Conservation (phyloP, 495 filamentous ascomycete species). For the Thozetella sp. region DNA sequence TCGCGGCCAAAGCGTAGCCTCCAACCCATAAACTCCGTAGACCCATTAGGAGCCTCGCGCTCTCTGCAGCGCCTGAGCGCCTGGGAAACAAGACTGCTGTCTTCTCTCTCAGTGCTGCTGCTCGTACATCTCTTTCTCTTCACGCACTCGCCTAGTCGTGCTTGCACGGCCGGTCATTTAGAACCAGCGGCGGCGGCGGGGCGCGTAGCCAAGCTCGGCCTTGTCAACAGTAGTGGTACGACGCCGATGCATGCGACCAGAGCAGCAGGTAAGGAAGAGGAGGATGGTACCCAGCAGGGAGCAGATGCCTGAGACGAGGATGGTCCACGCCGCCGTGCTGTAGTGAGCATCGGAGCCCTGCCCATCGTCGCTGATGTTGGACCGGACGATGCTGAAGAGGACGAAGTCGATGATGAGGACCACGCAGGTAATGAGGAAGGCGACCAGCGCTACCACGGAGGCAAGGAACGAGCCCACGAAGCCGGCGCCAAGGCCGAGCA, state of each 20-base stretch:
- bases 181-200: conserved; percentile 7
- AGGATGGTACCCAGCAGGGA: conserved; percentile 54
- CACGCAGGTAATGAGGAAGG: conserved; percentile 57
- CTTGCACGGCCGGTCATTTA: no score
- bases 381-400: conserved; percentile 51
- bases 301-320: conserved; percentile 49
- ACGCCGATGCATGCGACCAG: conserved; percentile 29
- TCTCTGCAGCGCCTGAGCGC: no score
- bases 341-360: conserved; percentile 38
- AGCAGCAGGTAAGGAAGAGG: conserved; percentile 61
- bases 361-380: conserved; percentile 45
- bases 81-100: no score
- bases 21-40: background rate
- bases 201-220: conserved; percentile 10
- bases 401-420: conserved; percentile 59
- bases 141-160: no score
- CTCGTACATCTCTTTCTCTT: no score
- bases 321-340: conserved; percentile 51
- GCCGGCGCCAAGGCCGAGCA: conserved; percentile 53
- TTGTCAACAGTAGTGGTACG: conserved; percentile 10
- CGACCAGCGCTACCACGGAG: conserved; percentile 43
- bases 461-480: conserved; percentile 53
- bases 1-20: background rate
- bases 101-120: no score
- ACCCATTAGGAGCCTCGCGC: no score